Evolutionary conservation across 257 asterid species (phyloP).

Genomic region (Linderniella brevidens): DNA sequence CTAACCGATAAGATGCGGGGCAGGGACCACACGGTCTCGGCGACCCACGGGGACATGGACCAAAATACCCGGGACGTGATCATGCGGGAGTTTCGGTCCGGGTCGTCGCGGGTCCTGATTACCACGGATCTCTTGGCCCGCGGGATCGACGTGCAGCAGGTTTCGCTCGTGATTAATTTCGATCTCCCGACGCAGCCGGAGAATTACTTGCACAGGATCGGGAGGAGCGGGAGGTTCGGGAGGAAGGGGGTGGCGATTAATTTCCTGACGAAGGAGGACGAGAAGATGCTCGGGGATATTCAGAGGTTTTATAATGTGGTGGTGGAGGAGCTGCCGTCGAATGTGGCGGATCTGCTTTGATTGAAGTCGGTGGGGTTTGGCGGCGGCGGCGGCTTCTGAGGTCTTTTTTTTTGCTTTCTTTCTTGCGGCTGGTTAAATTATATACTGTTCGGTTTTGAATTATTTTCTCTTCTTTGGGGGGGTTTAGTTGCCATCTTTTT

Average conservation of each 20-base stretch:
- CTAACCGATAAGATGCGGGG: slow-evolving; percentile 13
- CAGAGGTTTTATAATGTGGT: slow-evolving; percentile 35
- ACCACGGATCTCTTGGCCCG: slow-evolving; percentile 58
- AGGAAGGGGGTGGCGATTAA: slow-evolving; percentile 50
- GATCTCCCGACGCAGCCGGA: slow-evolving; percentile 60
- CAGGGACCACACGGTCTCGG: no score
- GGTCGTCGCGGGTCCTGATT: slow-evolving; percentile 48
- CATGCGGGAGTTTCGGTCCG: slow-evolving; percentile 53
- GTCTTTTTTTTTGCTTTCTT: no score
- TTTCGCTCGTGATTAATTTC: slow-evolving; percentile 47
- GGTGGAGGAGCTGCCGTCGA: slow-evolving; percentile 32
- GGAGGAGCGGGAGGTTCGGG: slow-evolving; percentile 56
- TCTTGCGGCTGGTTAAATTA: no score
- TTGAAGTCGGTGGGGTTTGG: no score
- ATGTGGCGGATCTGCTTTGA: slow-evolving; percentile 45
- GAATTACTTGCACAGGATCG: slow-evolving; percentile 49
- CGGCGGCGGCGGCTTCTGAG: no score
- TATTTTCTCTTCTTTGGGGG: no score
- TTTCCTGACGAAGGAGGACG: slow-evolving; percentile 38
- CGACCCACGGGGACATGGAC: slow-evolving; percentile 18
- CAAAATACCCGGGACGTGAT: slow-evolving; percentile 53
- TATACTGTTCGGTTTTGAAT: no score
- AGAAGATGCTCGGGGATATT: slow-evolving; percentile 39
- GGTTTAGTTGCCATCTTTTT: no score
- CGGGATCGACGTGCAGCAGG: slow-evolving; percentile 56